phyloP scores from a whole-genome alignment of 345 rosid species.

The Dipteronia dyeriana region DNA sequence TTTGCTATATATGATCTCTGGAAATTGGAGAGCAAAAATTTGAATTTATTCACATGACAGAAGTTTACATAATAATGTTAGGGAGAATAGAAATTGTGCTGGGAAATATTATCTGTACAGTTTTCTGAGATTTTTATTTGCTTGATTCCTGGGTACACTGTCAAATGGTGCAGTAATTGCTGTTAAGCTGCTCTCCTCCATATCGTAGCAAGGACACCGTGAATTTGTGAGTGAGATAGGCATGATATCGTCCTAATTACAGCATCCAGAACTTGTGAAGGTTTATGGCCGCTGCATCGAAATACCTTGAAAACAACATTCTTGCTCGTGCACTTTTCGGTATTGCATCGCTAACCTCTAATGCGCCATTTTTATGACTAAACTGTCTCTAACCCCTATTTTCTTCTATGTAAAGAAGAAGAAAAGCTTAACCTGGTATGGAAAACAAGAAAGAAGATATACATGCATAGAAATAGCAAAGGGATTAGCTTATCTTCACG shows the following conservation, averaged over 20 bases:
- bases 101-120: neutral
- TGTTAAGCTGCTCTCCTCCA: conserved; percentile 69
- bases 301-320: too few relatives aligned
- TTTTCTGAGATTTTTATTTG: neutral
- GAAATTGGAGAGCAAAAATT: neutral
- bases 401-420: conserved; percentile 32
- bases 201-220: conserved; percentile 71
- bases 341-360: too few relatives aligned
- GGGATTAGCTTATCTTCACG: conserved; percentile 65
- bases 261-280: conserved; percentile 67
- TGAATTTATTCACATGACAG: too few relatives aligned
- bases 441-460: conserved; percentile 54
- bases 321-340: too few relatives aligned
- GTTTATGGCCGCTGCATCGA: conserved; percentile 64
- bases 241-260: conserved; percentile 71
- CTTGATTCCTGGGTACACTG: conserved; percentile 49
- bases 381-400: neutral
- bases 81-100: too few relatives aligned
- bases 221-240: conserved; percentile 72
- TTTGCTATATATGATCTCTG: too few relatives aligned
- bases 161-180: conserved; percentile 58
- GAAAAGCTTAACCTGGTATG: conserved; percentile 50
- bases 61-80: too few relatives aligned
- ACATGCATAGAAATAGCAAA: conserved; percentile 47
- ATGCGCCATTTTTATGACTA: neutral